Evolutionary conservation across 768 basidiomycete species (phyloP).

Genomic region (Glaciozyma martinii): DNA sequence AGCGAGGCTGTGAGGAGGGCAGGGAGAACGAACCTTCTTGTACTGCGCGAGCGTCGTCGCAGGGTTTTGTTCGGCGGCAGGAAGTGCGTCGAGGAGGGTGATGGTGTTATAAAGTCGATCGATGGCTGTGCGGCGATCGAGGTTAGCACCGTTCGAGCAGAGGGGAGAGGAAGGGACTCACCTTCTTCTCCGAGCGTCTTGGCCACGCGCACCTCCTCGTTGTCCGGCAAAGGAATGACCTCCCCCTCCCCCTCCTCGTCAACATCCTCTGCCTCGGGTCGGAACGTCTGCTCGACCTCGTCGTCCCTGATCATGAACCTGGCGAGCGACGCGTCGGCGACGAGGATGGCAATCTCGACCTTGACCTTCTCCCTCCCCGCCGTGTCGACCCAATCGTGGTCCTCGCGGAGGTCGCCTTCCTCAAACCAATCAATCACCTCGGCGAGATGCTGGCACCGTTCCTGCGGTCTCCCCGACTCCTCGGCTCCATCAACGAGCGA

Average conservation of each 20-base stretch:
- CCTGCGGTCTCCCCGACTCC: no score
- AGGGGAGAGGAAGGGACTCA: not conserved
- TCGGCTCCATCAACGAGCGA: no score
- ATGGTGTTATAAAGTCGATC: constrained; percentile 1
- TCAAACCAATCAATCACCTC: not conserved
- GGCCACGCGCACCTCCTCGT: constrained; percentile 12
- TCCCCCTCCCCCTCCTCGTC: constrained; percentile 14
- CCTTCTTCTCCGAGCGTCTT: constrained; percentile 15
- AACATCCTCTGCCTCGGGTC: constrained; percentile 10
- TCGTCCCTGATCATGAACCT: constrained; percentile 21
- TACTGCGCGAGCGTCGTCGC: constrained; percentile 15
- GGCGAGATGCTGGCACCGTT: no score
- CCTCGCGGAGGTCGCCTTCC: not conserved
- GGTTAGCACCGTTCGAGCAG: no score
- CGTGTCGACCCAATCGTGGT: not conserved
- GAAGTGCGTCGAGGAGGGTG: not conserved
- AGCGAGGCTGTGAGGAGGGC: not conserved
- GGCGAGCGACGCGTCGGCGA: not conserved
- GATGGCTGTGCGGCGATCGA: not conserved
- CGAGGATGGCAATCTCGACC: not conserved
- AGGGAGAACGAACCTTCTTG: constrained; percentile 12
- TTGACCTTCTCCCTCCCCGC: not conserved
- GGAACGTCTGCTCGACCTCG: constrained; percentile 20
- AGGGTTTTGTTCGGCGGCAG: not conserved
- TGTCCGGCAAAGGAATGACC: constrained; percentile 20